Conservation (phyloP, 176 grass and related monocot species). For the Guadua angustifolia region DNA sequence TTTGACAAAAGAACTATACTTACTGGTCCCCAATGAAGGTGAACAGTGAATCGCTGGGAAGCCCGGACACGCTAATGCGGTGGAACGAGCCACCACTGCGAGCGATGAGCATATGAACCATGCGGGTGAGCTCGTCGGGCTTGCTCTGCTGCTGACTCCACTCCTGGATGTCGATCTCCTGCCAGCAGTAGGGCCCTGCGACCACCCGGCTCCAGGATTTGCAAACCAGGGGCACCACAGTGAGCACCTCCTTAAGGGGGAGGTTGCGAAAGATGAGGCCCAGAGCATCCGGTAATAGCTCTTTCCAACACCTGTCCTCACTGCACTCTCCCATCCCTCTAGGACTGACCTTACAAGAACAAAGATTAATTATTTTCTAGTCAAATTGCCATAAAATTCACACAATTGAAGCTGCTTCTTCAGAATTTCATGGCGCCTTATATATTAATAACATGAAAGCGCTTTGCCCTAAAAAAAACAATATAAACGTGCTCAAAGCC, state of each 20-base stretch:
- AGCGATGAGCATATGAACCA: conserved; percentile 76
- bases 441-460: neutral
- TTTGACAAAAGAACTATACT: conserved; percentile 35
- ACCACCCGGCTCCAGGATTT: conserved; percentile 77
- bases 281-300: conserved; percentile 88
- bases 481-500: neutral
- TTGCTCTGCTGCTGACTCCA: conserved; percentile 92
- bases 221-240: conserved; percentile 83
- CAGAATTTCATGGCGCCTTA: neutral
- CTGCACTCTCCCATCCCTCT: conserved; percentile 61
- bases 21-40: conserved; percentile 90
- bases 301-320: conserved; percentile 77
- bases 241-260: conserved; percentile 80
- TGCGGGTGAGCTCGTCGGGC: conserved; percentile 73
- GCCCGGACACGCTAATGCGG: conserved; percentile 75
- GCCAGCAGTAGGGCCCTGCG: conserved; percentile 89
- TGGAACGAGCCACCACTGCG: conserved; percentile 71
- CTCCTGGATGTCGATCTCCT: conserved; percentile 95
- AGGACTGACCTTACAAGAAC: conserved; percentile 9
- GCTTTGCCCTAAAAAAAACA: neutral
- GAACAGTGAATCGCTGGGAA: conserved; percentile 74
- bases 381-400: neutral
- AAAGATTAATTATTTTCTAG: neutral
- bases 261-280: conserved; percentile 94
- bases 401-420: neutral